Base-by-base conservation (phyloP, 2,329 filamentous ascomycete genomes). In the Byssothecium circinans region DNA sequence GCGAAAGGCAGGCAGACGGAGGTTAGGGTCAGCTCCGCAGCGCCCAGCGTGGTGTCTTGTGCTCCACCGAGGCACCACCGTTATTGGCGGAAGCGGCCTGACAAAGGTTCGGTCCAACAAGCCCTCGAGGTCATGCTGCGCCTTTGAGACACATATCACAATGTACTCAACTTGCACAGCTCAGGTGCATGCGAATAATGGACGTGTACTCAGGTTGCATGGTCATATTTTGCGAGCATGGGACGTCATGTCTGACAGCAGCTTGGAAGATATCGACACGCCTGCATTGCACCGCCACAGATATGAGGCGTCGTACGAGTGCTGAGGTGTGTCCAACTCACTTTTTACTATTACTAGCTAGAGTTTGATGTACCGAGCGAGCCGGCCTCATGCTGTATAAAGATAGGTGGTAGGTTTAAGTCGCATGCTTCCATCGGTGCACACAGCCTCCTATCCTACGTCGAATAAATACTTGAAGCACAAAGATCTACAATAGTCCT, bases 11-110 rank as follows among this genome's bases (percentile, higher is more conserved):
- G 47, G 44, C 46, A 48, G 35, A 29, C 27, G 43, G 43, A 49
- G 52, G 47, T 43, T n/a, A 29, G 29, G 48, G 39, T 51, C 49
- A 51, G 49, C 49, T 47, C 43, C 44, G 41, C 49, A 47, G 19
- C 10, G 15, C 43, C 34, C 27, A 22, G 19, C 22, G 20, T 35
- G 20, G 8, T 39, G 43, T 46, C 43, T 50, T 38, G 48, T 47
- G 18, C 33, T 30, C 29, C 35, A 15, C 25, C 39, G 39, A 32
- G 39, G 25, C 39, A 17, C n/a, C 8, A 11, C 39, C 27, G 15
- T 14, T 7, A 33, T 32, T 42, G 27, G 27, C 17, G 18, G 35
- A 38, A 22, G n/a, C 18, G 20, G n/a, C 27, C 27, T 20, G 3
- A 42, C 40, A 42, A 42, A 42, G 40, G 17, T 27, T 18, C 17